Evolutionary conservation across 2,329 filamentous ascomycete species (phyloP).

Genomic region (Exophiala sp.): DNA sequence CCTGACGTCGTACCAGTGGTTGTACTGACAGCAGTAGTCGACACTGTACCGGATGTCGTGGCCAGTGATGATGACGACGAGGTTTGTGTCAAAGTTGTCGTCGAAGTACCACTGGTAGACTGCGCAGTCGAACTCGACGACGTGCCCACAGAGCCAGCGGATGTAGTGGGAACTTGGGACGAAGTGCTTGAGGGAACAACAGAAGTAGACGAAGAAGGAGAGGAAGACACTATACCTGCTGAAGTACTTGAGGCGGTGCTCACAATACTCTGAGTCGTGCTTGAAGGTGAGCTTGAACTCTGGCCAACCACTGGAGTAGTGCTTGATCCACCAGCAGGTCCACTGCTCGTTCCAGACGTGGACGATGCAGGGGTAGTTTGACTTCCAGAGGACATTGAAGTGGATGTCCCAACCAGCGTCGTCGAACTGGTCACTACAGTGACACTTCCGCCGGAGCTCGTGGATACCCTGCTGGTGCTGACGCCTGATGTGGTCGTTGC

Average conservation of each 20-base stretch:
- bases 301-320: constrained; percentile 10
- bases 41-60: neutral
- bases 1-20: constrained; percentile 11
- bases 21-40: constrained; percentile 1
- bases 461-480: constrained; percentile 6
- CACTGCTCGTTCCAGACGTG: constrained; percentile 8
- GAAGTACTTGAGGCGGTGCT: constrained; percentile 15
- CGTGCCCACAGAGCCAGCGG: neutral
- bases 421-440: constrained; percentile 1
- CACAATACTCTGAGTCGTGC: constrained; percentile 6
- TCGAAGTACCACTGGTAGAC: neutral
- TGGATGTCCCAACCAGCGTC: neutral
- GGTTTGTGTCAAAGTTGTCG: neutral
- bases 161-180: constrained; percentile 4
- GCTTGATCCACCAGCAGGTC: constrained; percentile 12
- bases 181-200: constrained; percentile 13
- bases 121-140: neutral
- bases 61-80: neutral
- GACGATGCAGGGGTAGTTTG: constrained; percentile 8
- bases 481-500: neutral
- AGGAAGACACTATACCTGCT: constrained; percentile 24
- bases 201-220: constrained; percentile 14
- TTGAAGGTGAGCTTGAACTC: constrained; percentile 6
- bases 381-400: neutral
- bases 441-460: constrained; percentile 6